Evolutionary conservation across 257 asterid genomes (phyloP), one percentile per base, ranked within the genome.

Genomic region (Capsicum rhomboideum): DNA sequence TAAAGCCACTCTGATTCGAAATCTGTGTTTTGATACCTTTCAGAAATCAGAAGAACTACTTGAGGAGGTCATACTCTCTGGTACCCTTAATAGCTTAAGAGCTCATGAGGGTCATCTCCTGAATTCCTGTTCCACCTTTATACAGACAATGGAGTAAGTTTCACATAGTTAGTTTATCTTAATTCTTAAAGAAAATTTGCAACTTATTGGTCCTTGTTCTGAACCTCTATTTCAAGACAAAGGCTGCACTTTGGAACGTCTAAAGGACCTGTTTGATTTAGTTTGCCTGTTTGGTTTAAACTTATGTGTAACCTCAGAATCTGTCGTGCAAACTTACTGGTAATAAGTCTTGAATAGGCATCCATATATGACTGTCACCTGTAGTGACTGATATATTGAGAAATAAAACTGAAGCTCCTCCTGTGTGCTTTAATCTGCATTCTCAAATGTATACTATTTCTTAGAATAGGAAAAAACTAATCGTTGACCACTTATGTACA

Each of bases 11-110:
- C 71, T 88, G 53, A 82, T 82, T 78, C 66, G 52, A 13, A 28
- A 67, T 82, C 69, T 23, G 29, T 89, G 71, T 80, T 88, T 88
- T 86, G 61, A 67, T 83, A 56, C 91, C 85, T 86, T 87, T 82
- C 94, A 96, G 99, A 92, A 88, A 92, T 85, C 98, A 10, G 99
- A 93, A 89, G 99, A 97, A 90, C 82, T 97, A 72, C 89, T 97
- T 85, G 99, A 93, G 90, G 99, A 94, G 90, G 98, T 93, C 85
- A 86, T 97, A 82, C 98, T 97, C 78, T 92, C 97, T 69, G 86
- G 96, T 87, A 97, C 99, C 83, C 96, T 97, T 78, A 97, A 95
- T 89, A 91, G 84, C 83, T 90, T 97, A 58, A 89, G 96, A 85
- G 93, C 90, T 63, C 86, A 71, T 29, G 91, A 87, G 64, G 88